These are phyloP conservation scores for Helianthus annuus DNA, from an alignment of 129 eudicot genomes.

Conservation along the genomic window HanXRQr2.0-SUNRISE NC_035446.2:123197491-123197990, in stretches of 20 bases:
- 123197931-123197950: neutral
- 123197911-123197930: slow-evolving; percentile 60
- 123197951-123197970: slow-evolving; percentile 6
- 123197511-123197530: no score
- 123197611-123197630: no score
- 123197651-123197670: neutral
- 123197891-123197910: slow-evolving; percentile 92
- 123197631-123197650: no score
- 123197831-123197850: slow-evolving; percentile 61
- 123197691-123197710: slow-evolving; percentile 57
- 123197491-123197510: no score
- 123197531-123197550: no score
- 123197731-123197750: slow-evolving; percentile 91
- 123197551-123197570: no score
- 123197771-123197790: slow-evolving; percentile 91
- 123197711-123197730: slow-evolving; percentile 75
- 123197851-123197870: slow-evolving; percentile 90
- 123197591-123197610: no score
- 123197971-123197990: neutral
- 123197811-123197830: slow-evolving; percentile 71
- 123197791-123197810: slow-evolving; percentile 98
- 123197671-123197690: neutral
- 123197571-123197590: no score
- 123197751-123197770: slow-evolving; percentile 68
- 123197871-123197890: slow-evolving; percentile 99